phyloP scores from a whole-genome alignment of 208 protist genomes.

The Leishmania arabica region DNA sequence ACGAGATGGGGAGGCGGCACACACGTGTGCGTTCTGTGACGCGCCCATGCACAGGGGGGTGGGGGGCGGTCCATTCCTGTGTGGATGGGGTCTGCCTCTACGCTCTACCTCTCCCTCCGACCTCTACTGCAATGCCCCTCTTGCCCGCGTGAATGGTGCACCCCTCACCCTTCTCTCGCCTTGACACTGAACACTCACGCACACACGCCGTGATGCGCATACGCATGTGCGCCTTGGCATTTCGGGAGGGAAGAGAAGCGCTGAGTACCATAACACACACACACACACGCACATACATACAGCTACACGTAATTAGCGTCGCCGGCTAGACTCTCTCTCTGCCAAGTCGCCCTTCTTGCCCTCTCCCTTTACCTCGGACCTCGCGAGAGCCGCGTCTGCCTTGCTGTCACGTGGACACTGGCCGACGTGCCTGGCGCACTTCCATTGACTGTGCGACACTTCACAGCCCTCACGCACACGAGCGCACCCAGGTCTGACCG shows the following conservation, averaged over 20 bases:
- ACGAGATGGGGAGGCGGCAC: no score
- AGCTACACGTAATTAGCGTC: background rate
- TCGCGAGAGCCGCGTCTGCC: background rate
- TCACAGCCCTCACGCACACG: background rate
- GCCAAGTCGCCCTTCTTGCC: background rate
- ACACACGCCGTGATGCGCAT: no score
- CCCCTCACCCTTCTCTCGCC: background rate
- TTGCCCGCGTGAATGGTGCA: no score
- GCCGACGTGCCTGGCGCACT: background rate
- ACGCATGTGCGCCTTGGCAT: no score
- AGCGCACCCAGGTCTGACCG: background rate
- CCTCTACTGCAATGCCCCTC: background rate
- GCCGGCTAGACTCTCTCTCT: background rate
- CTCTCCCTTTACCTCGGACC: no score
- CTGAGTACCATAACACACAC: background rate
- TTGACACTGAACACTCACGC: background rate
- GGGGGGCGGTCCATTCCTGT: background rate
- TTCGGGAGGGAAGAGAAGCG: no score
- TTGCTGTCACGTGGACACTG: background rate
- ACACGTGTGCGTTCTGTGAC: no score
- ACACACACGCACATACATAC: background rate
- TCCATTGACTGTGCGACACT: background rate
- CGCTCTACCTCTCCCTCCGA: background rate
- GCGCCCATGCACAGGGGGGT: background rate
- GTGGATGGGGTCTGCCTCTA: background rate